Percentiles rank a stretch among this genome's conserved stretches.
Conservation (phyloP, 73 alveolate species). For the Urostyla sp. region DNA sequence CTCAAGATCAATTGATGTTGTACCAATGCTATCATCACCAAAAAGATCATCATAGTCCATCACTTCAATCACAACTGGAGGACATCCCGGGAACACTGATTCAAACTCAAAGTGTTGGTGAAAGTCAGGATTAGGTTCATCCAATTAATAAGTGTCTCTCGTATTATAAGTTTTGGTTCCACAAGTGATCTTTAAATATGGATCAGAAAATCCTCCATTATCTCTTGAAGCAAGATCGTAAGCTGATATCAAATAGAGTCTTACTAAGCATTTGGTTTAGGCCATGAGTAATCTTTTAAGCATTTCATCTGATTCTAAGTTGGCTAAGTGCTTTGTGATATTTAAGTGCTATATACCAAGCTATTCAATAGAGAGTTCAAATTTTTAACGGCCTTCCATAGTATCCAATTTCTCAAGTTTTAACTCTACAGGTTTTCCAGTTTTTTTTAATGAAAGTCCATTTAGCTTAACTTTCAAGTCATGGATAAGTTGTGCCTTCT, state of each 20-base stretch:
- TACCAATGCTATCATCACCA: slow-evolving; percentile 95
- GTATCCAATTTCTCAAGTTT: slow-evolving; percentile 52
- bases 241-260: slow-evolving; percentile 88
- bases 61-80: slow-evolving; percentile 85
- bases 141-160: slow-evolving; percentile 72
- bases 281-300: slow-evolving; percentile 68
- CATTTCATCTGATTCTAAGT: slow-evolving; percentile 42
- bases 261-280: slow-evolving; percentile 74
- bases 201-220: slow-evolving; percentile 92
- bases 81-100: slow-evolving; percentile 95
- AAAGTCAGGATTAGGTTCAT: slow-evolving; percentile 92
- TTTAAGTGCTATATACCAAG: slow-evolving; percentile 45
- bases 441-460: neutral
- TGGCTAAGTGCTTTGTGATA: slow-evolving; percentile 49
- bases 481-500: slow-evolving; percentile 30
- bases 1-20: slow-evolving; percentile 94
- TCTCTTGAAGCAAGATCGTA: slow-evolving; percentile 94
- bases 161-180: slow-evolving; percentile 86
- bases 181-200: slow-evolving; percentile 88
- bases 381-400: slow-evolving; percentile 51
- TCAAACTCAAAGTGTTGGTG: slow-evolving; percentile 86
- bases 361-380: slow-evolving; percentile 11
- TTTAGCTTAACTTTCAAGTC: slow-evolving; percentile 32
- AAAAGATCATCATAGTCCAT: slow-evolving; percentile 96
- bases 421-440: slow-evolving; percentile 35